Percentiles rank a stretch among this genome's conserved stretches.
Evolutionary conservation across 495 filamentous ascomycete genomes (phyloP).

Genomic region (Xylaria nigripes): DNA sequence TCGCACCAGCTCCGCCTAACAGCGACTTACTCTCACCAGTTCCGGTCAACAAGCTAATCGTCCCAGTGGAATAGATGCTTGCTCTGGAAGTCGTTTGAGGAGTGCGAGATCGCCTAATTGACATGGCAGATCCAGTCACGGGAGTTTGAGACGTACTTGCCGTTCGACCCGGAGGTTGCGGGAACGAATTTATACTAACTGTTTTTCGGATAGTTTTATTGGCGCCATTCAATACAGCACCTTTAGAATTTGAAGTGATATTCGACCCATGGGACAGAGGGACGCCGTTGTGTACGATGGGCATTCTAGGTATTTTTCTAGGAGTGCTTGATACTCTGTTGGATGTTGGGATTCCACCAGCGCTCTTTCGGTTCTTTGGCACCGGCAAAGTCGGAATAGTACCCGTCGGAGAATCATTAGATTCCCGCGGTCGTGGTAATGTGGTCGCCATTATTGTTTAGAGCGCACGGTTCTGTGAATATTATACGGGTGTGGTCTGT

Average conservation of each 20-base stretch:
- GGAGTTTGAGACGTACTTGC: conserved; percentile 53
- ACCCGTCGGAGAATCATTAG: conserved; percentile 54
- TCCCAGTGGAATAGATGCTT: conserved; percentile 37
- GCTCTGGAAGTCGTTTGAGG: conserved; percentile 34
- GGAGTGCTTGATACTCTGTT: conserved; percentile 42
- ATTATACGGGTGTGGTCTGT: neutral
- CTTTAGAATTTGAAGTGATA: conserved; percentile 40
- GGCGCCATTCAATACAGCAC: conserved; percentile 43
- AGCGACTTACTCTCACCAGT: conserved; percentile 68
- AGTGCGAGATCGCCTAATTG: conserved; percentile 32
- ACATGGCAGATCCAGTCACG: conserved; percentile 39
- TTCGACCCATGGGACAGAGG: conserved; percentile 41
- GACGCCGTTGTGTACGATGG: conserved; percentile 30
- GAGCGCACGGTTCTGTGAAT: conserved; percentile 1
- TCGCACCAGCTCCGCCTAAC: conserved; percentile 44
- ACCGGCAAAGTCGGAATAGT: conserved; percentile 63
- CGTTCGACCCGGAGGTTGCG: conserved; percentile 67
- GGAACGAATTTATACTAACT: conserved; percentile 85
- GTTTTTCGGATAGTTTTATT: conserved; percentile 68
- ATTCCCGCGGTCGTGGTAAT: conserved; percentile 56
- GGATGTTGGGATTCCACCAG: conserved; percentile 38
- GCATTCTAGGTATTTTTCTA: conserved; percentile 52
- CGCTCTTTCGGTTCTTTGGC: conserved; percentile 61
- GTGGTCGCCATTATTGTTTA: conserved; percentile 48
- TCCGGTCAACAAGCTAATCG: conserved; percentile 70